These are phyloP conservation scores for Fusarium circinatum DNA, from an alignment of 2,329 filamentous ascomycete genomes.

Conservation along the genomic window DNA sequence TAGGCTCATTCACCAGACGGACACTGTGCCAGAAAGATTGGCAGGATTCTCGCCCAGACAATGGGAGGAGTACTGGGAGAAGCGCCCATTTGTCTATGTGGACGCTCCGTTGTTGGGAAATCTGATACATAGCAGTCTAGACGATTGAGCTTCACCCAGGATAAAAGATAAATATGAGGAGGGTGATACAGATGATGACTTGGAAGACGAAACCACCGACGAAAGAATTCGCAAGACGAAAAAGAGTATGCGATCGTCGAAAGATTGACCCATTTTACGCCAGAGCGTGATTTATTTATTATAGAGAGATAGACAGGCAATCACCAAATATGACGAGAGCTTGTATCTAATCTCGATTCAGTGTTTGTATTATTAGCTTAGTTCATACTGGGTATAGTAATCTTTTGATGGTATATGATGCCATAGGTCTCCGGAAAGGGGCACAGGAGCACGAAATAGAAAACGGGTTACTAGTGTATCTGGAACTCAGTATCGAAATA, in stretches of 20 bases:
- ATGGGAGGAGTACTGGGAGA: background rate
- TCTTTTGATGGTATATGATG: background rate
- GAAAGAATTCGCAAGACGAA: background rate
- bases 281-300: background rate
- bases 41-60: accelerated
- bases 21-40: background rate
- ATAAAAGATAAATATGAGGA: background rate
- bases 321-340: background rate
- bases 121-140: background rate
- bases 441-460: background rate
- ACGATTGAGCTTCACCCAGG: too few species aligned
- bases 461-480: too few species aligned
- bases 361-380: too few species aligned
- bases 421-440: background rate
- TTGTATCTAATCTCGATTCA: background rate
- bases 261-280: background rate
- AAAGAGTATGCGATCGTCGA: background rate
- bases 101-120: background rate
- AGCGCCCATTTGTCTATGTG: background rate
- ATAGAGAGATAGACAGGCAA: background rate
- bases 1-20: background rate
- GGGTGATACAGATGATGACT: background rate
- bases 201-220: background rate
- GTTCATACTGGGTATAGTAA: background rate
- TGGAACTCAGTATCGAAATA: too few species aligned